These are phyloP conservation scores for Nicotiana benthamiana DNA, from an alignment of 257 asterid species.

Conservation along the genomic window DNA sequence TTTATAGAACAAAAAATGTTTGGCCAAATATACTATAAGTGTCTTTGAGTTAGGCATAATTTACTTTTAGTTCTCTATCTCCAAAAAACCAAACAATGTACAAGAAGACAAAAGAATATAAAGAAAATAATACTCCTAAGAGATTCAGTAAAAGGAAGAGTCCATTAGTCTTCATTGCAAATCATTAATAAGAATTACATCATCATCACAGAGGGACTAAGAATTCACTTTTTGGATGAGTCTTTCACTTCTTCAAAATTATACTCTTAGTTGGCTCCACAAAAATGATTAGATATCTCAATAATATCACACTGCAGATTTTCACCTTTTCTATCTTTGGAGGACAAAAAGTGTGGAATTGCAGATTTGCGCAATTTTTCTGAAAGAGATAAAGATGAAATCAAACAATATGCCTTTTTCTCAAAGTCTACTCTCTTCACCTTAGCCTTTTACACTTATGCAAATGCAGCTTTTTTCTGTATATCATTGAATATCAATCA, in stretches of 20 bases:
- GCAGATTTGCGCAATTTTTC: not conserved
- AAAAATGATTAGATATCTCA: slow-evolving; percentile 23
- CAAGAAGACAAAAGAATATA: no score
- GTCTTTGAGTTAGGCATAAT: no score
- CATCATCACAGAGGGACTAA: slow-evolving; percentile 13
- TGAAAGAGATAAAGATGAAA: not conserved
- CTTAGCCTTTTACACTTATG: slow-evolving; percentile 10
- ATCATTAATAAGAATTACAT: slow-evolving; percentile 27
- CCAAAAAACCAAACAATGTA: no score
- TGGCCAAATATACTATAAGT: no score
- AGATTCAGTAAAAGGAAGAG: not conserved
- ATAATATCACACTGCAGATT: slow-evolving; percentile 9
- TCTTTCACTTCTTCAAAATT: slow-evolving; percentile 8
- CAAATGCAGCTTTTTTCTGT: not conserved
- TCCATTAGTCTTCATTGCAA: slow-evolving; percentile 20
- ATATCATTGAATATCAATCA: slow-evolving; percentile 15
- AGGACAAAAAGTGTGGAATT: not conserved
- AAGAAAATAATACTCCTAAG: not conserved
- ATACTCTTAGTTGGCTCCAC: slow-evolving; percentile 13
- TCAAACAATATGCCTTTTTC: slow-evolving; percentile 1
- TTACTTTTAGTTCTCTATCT: no score
- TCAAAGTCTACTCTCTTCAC: slow-evolving; percentile 1
- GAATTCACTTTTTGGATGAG: slow-evolving; percentile 5
- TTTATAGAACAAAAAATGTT: no score
- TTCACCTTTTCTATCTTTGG: slow-evolving; percentile 8